Percentiles rank a stretch among this genome's conserved stretches.
Evolutionary conservation across 352 stramenopile genomes (phyloP).

Genomic region (Aphanomyces astaci): DNA sequence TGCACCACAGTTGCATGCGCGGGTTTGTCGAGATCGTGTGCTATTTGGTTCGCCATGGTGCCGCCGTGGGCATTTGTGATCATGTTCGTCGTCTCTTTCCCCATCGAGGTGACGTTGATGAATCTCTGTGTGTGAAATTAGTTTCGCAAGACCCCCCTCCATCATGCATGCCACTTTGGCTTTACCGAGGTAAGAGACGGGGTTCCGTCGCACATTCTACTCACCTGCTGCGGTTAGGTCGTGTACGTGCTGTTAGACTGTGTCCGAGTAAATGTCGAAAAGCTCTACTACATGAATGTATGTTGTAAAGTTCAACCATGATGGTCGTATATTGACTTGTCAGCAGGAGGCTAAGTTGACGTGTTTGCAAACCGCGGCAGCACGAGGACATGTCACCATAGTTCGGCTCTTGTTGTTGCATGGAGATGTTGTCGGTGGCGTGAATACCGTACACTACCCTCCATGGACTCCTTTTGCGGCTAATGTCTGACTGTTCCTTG

Average conservation of each 20-base stretch:
- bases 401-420: conserved; percentile 10
- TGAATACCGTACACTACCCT: conserved; percentile 4
- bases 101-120: too few species aligned
- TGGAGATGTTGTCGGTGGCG: conserved; percentile 11
- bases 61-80: not conserved
- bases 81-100: not conserved
- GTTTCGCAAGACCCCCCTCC: conserved; percentile 15
- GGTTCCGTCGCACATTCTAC: too few species aligned
- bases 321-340: too few species aligned
- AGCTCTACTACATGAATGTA: conserved; percentile 20
- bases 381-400: not conserved
- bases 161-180: conserved; percentile 19
- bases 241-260: conserved; percentile 8
- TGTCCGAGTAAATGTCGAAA: not conserved
- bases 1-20: not conserved
- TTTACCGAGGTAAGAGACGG: not conserved
- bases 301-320: too few species aligned
- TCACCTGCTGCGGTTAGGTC: conserved; percentile 1
- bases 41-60: conserved; percentile 13
- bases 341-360: conserved; percentile 15
- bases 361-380: conserved; percentile 15
- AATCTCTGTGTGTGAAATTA: not conserved
- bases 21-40: conserved; percentile 19
- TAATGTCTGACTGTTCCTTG: not conserved
- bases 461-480: not conserved